Evolutionary conservation across 352 stramenopile species (phyloP), one percentile per base, ranked within the genome.

Genomic region (Phytophthora syringae): DNA sequence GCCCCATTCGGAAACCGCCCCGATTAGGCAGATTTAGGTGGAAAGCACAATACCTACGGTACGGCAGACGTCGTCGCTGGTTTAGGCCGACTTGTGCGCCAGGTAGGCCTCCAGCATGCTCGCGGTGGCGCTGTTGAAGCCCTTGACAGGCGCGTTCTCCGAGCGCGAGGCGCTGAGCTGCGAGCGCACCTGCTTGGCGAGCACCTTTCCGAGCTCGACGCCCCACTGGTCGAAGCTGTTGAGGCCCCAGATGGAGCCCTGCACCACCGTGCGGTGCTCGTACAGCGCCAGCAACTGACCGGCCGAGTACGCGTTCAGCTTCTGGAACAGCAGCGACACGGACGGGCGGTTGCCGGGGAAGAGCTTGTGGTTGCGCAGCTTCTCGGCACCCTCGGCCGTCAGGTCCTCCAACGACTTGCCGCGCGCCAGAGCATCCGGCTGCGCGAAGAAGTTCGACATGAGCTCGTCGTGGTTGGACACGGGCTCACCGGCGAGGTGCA

Each of bases 361-460:
- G 24, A 84, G 72, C 88, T 99, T 99, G 86, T 99, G 97, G 45
- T 92, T 88, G 60, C 86, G 82, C 28, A 99, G 74, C 48, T 95
- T 75, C 70, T 97, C 92, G 1, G 95, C 95, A 32, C 88, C 92
- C 76, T 99, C 96, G 24, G 84, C 84, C 52, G 90, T 85, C 20
- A 99, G 74, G 73, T 99, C 97, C 28, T 91, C 87, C 9, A 98
- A 64, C 27, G 90, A 98, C 83, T 99, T 99, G 69, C 97, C 97
- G 53, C 90, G 91, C 6, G 97, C 98, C 7, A 99, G 80, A 7
- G 97, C 97, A 77, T 99, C 98, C 0, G 97, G 97, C 76, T 99
- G 97, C 32, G 97, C 97, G 73, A 99, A 99, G 76, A 99, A 99
- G 84, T 99, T 99, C 53, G 86, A 96, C 97, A 99, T 99, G 63